Base-by-base conservation (phyloP, 2,329 filamentous ascomycete genomes). In the Aspergillus viridinutans region DNA sequence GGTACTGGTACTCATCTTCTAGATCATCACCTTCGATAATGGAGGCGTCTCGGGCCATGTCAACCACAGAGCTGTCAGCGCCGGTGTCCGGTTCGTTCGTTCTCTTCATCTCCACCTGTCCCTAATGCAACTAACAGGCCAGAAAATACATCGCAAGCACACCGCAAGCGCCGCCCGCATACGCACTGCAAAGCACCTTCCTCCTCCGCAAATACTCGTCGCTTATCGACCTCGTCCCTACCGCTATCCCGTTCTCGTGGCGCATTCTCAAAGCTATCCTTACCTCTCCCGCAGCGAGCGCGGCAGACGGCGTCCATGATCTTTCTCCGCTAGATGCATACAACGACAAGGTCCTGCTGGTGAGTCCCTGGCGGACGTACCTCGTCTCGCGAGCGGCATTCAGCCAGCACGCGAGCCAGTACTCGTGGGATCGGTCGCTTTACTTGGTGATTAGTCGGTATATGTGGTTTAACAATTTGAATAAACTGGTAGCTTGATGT, bases 21-120 rank as follows among this genome's bases (percentile, higher is more conserved):
- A 69, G 71, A 76, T 77, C 52, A 68, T 76, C 51, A 77, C 74
- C 0, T 77, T 77, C 56, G 75, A 77, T 45, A 56, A 72, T n/a
- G 71, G 71, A 25, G 75, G 74, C 17, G 69, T 76, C 5, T 76
- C 73, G 1, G 72, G 73, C 5, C 74, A 77, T 53, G 67, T 76
- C 52, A 76, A 77, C 53, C 75, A 77, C 55, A 58, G 72, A 21
- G 74, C 74, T 17, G 73, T 77, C 51, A 75, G 71, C 61, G 68
- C 68, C 17, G 75, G 73, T 3, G 67, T 77, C 32, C 69, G 61
- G 74, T 76, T 67, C 55, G 74, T 76, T 67, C 55, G 68, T 59
- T 4, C 26, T 21, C 26, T 51, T 1, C 26, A 12, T 28, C 20
- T 29, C 28, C 35, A 9, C 14, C 21, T 28, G 25, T 14, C 3